A percentile compares a stretch with the other conserved stretches of the same genome.
These are phyloP conservation scores for Cerrena zonata DNA, from an alignment of 1,284 basidiomycete species.

Conservation along the genomic window DNA sequence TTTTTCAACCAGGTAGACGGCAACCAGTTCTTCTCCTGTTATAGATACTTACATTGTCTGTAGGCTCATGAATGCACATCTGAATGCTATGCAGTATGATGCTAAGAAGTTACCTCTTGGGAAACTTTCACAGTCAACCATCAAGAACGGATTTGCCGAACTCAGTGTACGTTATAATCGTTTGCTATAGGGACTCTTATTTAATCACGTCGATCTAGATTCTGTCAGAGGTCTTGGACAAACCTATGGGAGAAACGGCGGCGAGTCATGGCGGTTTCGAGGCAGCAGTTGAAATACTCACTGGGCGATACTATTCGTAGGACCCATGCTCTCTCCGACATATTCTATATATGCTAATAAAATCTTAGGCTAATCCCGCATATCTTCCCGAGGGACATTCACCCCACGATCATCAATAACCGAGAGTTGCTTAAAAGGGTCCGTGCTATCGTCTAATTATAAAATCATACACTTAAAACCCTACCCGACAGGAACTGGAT, in stretches of 20 bases:
- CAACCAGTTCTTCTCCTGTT: neutral
- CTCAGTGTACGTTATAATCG: constrained; percentile 40
- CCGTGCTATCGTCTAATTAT: constrained; percentile 3
- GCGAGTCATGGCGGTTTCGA: constrained; percentile 32
- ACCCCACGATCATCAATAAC: constrained; percentile 43
- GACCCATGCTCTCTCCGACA: constrained; percentile 14
- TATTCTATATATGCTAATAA: neutral
- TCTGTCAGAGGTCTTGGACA: constrained; percentile 48
- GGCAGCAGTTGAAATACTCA: constrained; percentile 43
- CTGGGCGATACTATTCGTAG: constrained; percentile 55
- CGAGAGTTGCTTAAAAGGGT: constrained; percentile 40
- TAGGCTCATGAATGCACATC: constrained; percentile 49
- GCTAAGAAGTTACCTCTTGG: constrained; percentile 64
- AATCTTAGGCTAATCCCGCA: constrained; percentile 53
- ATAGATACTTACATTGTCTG: neutral
- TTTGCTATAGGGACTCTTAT: neutral
- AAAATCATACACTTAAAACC: constrained; percentile 1
- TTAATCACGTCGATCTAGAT: too few species aligned
- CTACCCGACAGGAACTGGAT: constrained; percentile 45
- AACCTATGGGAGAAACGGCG: constrained; percentile 39
- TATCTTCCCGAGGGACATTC: constrained; percentile 44
- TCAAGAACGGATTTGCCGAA: constrained; percentile 52
- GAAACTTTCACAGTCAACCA: constrained; percentile 43
- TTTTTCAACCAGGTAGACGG: constrained; percentile 44
- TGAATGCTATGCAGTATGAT: constrained; percentile 69